A percentile compares a stretch with the other conserved stretches of the same genome.
Conservation (phyloP, 495 filamentous ascomycete species). For the Annulohypoxylon maeteangense region DNA sequence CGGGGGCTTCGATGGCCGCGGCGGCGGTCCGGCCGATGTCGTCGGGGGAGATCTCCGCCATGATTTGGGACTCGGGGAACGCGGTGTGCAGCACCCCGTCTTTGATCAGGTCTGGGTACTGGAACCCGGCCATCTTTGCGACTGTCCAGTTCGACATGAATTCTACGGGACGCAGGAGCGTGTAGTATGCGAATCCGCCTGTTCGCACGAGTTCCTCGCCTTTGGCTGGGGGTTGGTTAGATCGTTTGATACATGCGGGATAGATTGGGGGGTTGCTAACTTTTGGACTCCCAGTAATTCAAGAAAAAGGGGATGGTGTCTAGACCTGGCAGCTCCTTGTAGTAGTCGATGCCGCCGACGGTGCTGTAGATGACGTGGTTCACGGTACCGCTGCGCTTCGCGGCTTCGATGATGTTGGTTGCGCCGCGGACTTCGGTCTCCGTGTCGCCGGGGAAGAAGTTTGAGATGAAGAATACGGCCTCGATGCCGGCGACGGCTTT, state of each 20-base stretch:
- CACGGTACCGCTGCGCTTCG: conserved; percentile 55
- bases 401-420: conserved; percentile 67
- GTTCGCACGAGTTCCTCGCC: conserved; percentile 50
- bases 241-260: no score
- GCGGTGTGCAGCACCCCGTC: conserved; percentile 55
- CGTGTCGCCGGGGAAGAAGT: conserved; percentile 38
- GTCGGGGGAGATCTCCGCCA: conserved; percentile 64
- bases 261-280: background rate
- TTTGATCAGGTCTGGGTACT: background rate
- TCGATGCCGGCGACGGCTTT: conserved; percentile 55
- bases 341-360: conserved; percentile 62
- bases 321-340: background rate
- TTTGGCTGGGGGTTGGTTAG: no score
- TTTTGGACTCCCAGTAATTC: conserved; percentile 23
- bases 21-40: conserved; percentile 74
- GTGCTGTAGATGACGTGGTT: conserved; percentile 71
- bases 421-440: conserved; percentile 57
- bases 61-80: conserved; percentile 51
- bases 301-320: conserved; percentile 6
- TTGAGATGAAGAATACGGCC: conserved; percentile 61
- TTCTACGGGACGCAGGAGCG: conserved; percentile 67
- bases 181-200: conserved; percentile 57
- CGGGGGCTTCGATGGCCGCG: conserved; percentile 59
- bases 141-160: conserved; percentile 69
- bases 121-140: background rate